Evolutionary conservation across 768 basidiomycete species (phyloP), one percentile per base, ranked within the genome.

Genomic region (Sarcodon aspratus): DNA sequence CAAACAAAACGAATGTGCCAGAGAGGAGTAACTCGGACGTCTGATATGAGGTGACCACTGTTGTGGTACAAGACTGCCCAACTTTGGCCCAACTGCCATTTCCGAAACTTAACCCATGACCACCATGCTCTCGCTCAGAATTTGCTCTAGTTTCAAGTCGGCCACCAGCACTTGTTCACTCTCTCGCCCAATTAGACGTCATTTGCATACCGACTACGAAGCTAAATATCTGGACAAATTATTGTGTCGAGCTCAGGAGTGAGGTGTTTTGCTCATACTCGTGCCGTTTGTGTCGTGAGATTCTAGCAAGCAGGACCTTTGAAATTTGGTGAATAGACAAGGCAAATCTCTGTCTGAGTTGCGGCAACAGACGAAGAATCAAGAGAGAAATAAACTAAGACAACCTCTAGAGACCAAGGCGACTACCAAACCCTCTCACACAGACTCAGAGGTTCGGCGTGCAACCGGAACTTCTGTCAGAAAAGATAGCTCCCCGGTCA

Each of bases 221-320:
- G 58, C 67, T 32, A 82, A 76, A 58, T 92, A 93, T 59, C 74
- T 78, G 11, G 76, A 82, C 50, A 86, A 85, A 59, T 64, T 94
- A 35, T 75, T 70, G 42, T 68, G 72, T 56, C 74, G 69, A 56
- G 80, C 86, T 37, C 65, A 76, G 59, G 70, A 79, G 87, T 89
- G 69, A 72, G 78, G 33, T 44, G 37, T 6, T 13, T 12, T 37
- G 48, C 43, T 34, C 33, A 44, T 54, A 33, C 45, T 48, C 33
- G 50, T 56, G 46, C 36, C 44, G 11, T 48, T 49, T 44, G 36
- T 36, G n/a, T 37, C 42, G 11, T 34, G 11, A 13, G 15, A 18
- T 17, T 8, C 38, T 47, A 27, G 9, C 40, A 42, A 33, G 9
- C 33, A 27, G 35, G 15, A 47, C 36, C 7, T 17, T 17, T 18